Conservation (phyloP, 257 asterid species). For the Parsonsia alboflavescens region DNA sequence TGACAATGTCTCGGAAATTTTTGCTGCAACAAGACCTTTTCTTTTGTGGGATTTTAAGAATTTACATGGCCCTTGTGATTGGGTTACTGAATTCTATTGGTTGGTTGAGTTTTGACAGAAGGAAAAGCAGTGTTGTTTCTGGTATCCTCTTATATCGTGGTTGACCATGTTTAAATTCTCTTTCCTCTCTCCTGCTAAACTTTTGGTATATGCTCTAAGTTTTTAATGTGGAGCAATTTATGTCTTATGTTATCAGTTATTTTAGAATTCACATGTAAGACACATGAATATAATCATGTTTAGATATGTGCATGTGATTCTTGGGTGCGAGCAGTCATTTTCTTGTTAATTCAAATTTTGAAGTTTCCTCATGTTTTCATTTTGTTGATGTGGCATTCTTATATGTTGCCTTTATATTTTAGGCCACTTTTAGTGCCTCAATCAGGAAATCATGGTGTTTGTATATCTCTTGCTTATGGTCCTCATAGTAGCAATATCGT, state of each 20-base stretch:
- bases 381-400: background rate
- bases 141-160: background rate
- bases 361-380: background rate
- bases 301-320: background rate
- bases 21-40: background rate
- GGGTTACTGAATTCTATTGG: background rate
- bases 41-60: background rate
- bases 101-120: background rate
- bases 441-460: conserved; percentile 74
- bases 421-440: conserved; percentile 68
- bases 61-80: background rate
- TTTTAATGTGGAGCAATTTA: background rate
- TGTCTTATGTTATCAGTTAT: background rate
- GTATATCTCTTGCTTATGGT: conserved; percentile 78
- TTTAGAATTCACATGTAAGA: background rate
- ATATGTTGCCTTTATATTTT: conserved; percentile 6
- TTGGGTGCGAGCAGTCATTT: background rate
- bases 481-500: conserved; percentile 49
- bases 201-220: background rate
- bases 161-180: background rate
- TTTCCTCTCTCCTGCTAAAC: background rate
- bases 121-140: background rate
- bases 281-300: background rate
- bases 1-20: background rate
- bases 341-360: background rate